These are phyloP conservation scores for Nakazawaea siamensis DNA, from an alignment of 805 yeast genomes.

Conservation along the genomic window DNA sequence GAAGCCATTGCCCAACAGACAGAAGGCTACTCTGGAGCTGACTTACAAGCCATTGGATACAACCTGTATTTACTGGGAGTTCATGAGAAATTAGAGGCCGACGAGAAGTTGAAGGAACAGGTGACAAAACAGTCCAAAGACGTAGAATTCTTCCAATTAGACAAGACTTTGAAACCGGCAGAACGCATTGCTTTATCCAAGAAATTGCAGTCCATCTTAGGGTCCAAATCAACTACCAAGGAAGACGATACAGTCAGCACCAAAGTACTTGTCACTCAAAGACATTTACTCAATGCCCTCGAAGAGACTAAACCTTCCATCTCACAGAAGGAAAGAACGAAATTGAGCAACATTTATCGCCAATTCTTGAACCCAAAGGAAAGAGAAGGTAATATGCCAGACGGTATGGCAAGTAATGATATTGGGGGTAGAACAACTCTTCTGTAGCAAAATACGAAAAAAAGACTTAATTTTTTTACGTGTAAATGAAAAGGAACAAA, in stretches of 20 bases:
- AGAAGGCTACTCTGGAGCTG: conserved; percentile 89
- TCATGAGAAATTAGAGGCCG: conserved; percentile 52
- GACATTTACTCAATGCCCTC: conserved; percentile 55
- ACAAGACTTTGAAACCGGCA: conserved; percentile 21
- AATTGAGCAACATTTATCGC: conserved; percentile 55
- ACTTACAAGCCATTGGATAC: conserved; percentile 84
- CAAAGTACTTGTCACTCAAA: conserved; percentile 26
- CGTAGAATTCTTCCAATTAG: conserved; percentile 36
- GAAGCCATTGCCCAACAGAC: conserved; percentile 47
- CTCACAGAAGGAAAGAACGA: conserved; percentile 58
- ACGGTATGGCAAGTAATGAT: conserved; percentile 70
- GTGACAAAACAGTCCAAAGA: conserved; percentile 11
- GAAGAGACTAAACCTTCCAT: conserved; percentile 85
- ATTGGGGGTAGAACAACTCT: conserved; percentile 81
- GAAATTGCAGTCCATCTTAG: conserved; percentile 33
- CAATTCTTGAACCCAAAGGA: conserved; percentile 58
- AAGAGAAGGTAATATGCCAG: conserved; percentile 83
- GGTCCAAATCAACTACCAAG: conserved; percentile 5
- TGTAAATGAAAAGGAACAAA: no score
- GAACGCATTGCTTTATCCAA: conserved; percentile 32
- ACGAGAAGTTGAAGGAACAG: conserved; percentile 23
- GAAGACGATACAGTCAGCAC: no score
- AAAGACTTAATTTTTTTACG: no score
- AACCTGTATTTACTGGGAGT: conserved; percentile 87
- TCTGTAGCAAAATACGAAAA: conserved; percentile 34